Evolutionary conservation across 2,329 filamentous ascomycete genomes (phyloP).

Genomic region (Cladobotryum mycophilum): DNA sequence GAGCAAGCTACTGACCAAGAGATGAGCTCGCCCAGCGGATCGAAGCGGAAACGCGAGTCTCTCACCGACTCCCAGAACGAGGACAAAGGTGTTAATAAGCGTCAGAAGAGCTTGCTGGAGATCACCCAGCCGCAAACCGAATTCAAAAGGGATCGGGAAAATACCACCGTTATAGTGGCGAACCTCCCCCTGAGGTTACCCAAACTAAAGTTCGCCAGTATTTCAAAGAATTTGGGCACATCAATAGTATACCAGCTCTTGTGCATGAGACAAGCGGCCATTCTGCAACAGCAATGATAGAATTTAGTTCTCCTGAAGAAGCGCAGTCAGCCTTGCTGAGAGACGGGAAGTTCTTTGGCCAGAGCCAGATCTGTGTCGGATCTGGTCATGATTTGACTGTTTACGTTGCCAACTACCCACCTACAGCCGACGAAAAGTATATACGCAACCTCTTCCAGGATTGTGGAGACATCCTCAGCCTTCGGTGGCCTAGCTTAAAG

Average conservation of each 20-base stretch:
- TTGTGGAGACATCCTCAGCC: constrained; percentile 75
- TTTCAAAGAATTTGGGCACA: constrained; percentile 82
- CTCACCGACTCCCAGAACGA: constrained; percentile 37
- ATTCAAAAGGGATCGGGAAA: constrained; percentile 78
- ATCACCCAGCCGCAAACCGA: constrained; percentile 27
- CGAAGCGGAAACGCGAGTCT: constrained; percentile 71
- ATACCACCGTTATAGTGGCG: constrained; percentile 75
- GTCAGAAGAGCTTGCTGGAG: constrained; percentile 46
- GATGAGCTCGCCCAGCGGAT: constrained; percentile 32
- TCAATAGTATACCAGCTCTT: constrained; percentile 66
- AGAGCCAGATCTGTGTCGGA: constrained; percentile 65
- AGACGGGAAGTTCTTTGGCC: constrained; percentile 72
- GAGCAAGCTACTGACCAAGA: constrained; percentile 16
- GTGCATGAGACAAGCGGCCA: constrained; percentile 54
- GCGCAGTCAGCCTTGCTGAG: constrained; percentile 74
- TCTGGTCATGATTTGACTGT: constrained; percentile 74
- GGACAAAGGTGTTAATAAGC: constrained; percentile 56
- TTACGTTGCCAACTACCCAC: constrained; percentile 86
- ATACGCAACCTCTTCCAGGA: constrained; percentile 62
- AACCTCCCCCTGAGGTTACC: constrained; percentile 62
- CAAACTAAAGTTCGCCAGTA: constrained; percentile 77
- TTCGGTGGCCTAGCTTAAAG: constrained; percentile 88
- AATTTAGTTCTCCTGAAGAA: constrained; percentile 77
- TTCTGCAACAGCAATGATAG: constrained; percentile 67
- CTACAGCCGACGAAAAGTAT: constrained; percentile 64